Evolutionary conservation across 1,139 yeast species (phyloP).

Genomic region (Casaregolazyma lundiana): DNA sequence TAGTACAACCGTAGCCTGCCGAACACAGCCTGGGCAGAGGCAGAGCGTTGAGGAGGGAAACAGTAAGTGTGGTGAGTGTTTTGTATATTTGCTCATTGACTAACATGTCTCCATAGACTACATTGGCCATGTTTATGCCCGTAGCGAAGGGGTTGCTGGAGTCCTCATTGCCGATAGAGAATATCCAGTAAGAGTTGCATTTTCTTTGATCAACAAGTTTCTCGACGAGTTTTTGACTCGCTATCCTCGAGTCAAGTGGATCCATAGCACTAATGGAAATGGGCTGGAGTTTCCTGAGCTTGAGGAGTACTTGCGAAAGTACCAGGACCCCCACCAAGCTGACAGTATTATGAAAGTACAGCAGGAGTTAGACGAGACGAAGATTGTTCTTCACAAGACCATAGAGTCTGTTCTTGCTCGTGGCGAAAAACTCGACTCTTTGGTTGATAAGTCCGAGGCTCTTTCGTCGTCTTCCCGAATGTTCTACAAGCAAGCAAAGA

Average conservation of each 20-base stretch:
- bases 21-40: conserved; percentile 87
- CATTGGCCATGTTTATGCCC: conserved; percentile 85
- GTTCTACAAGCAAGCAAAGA: conserved; percentile 96
- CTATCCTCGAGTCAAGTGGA: conserved; percentile 76
- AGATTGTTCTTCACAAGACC: conserved; percentile 91
- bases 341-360: conserved; percentile 96
- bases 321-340: conserved; percentile 96
- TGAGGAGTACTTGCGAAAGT: conserved; percentile 67
- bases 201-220: conserved; percentile 82
- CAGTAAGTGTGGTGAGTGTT: conserved; percentile 23
- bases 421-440: conserved; percentile 90
- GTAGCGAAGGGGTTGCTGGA: conserved; percentile 91
- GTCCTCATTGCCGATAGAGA: conserved; percentile 91
- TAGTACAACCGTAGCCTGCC: conserved; percentile 80
- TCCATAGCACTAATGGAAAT: conserved; percentile 42
- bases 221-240: conserved; percentile 84
- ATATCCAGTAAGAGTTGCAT: conserved; percentile 97
- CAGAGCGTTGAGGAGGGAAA: conserved; percentile 90
- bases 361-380: conserved; percentile 95
- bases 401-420: conserved; percentile 91
- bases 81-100: background rate
- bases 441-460: conserved; percentile 94
- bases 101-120: conserved; percentile 40
- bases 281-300: conserved; percentile 58
- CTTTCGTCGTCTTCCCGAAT: conserved; percentile 81